Evolutionary conservation across 305 asterid genomes (phyloP).

Genomic region (Fraxinus sp.): DNA sequence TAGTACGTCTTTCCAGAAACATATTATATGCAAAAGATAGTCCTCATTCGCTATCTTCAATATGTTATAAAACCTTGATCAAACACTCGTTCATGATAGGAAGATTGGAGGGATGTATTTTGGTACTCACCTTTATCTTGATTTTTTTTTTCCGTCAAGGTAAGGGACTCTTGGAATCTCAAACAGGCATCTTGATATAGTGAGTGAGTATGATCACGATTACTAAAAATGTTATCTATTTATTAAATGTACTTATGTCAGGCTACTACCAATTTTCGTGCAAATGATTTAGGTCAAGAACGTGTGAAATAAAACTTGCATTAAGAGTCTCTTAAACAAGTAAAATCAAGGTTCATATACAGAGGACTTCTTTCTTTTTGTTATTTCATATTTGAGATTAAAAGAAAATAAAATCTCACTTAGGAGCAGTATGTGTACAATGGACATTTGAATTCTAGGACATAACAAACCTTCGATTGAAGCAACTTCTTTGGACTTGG

Average conservation of each 20-base stretch:
- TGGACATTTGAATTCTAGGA: not conserved
- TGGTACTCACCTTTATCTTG: not conserved
- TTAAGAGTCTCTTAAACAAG: conserved; percentile 6
- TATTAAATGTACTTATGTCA: not conserved
- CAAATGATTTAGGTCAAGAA: not conserved
- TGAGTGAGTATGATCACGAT: not conserved
- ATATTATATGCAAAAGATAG: not conserved
- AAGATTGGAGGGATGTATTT: not conserved
- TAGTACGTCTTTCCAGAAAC: not conserved
- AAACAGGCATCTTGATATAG: not conserved
- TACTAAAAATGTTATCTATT: not conserved
- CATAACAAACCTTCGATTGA: not conserved
- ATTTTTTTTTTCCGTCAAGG: not conserved
- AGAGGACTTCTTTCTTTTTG: conserved; percentile 1
- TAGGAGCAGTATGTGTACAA: not conserved
- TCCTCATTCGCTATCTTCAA: not conserved
- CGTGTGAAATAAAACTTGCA: not conserved
- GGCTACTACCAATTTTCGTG: not conserved
- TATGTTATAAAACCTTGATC: not conserved
- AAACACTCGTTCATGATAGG: not conserved
- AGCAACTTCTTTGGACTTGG: not conserved
- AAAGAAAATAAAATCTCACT: conserved; percentile 1
- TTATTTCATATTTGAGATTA: not conserved
- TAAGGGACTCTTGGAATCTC: not conserved
- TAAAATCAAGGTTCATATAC: conserved; percentile 1